Base-by-base conservation (phyloP, 805 yeast species). In the Tetrapisispora arboricola region DNA sequence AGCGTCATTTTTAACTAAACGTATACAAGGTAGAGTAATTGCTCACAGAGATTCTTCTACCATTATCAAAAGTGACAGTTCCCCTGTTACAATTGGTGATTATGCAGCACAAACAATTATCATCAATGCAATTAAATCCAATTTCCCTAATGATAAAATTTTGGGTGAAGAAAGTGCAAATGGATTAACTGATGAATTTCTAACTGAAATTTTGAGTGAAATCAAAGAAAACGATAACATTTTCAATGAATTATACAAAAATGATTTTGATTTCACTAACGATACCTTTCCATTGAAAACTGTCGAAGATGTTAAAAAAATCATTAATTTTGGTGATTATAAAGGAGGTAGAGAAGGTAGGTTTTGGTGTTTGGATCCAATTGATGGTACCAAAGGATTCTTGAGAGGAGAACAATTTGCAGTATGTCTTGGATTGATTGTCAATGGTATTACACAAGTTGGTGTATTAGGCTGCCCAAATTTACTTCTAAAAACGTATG, bases 401-500 rank as follows among this genome's bases (percentile, higher is more conserved):
- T 66, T 92, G 41, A 72, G 99, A 56, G 94, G 95, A 36, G 96
- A 88, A 49, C 99, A 92, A 58, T 92, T 86, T 61, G 96, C 98
- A 2, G 94, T 92, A 1, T 92, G 99, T 58, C 67, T 92, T 34
- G 96, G 95, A 0, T 66, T 92, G 49, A 79, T 92, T 36, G 94
- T 78, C 24, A 82, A 88, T 54, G 94, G 95, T 12, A 68, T 75
- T 38, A 94, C 86, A 1, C 78, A 81, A 45, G 71, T 92, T 37
- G 98, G 98, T 38, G 94, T 84, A 20, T 84, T 92, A 61, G 98
- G 97, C 1, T 90, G 97, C 62, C 99, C 99, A 25, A 92, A 92
- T 58, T 67, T 94, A 44, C 64, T 64, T 27, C 51, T 75, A 33
- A 54, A 62, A 12, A 59, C 58, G 7, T 53, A 48, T 13, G 59